Percentiles rank a stretch among this genome's conserved stretches.
phyloP scores from a whole-genome alignment of 225 moss, liverwort and hornwort species.

The Marchantia polymorpha region DNA sequence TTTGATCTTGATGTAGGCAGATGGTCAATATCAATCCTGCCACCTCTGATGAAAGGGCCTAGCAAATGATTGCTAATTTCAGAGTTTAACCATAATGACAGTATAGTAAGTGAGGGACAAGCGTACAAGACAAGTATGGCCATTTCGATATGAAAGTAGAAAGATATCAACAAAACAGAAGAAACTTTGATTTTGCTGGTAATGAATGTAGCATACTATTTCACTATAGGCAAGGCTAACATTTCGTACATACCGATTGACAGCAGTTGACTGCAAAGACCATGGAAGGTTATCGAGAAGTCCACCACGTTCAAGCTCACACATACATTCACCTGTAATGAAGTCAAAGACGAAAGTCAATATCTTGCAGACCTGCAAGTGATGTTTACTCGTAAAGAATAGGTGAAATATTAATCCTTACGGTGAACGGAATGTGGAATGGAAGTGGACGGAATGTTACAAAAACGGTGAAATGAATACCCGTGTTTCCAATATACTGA shows the following conservation, averaged over 20 bases:
- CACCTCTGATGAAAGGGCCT: too few relatives aligned
- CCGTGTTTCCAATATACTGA: conserved; percentile 14
- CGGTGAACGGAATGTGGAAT: neutral
- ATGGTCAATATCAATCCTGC: too few relatives aligned
- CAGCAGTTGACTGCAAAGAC: conserved; percentile 53
- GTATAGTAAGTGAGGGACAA: too few relatives aligned
- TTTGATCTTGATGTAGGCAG: too few relatives aligned
- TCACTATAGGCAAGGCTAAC: too few relatives aligned
- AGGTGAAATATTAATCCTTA: neutral
- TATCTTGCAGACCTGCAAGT: neutral
- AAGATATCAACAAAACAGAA: too few relatives aligned
- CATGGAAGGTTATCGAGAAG: conserved; percentile 52
- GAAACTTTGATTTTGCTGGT: too few relatives aligned
- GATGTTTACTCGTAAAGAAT: neutral
- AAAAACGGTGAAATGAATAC: neutral
- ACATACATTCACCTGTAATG: conserved; percentile 34
- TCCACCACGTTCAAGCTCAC: conserved; percentile 49
- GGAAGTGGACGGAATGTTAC: neutral
- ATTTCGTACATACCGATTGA: conserved; percentile 40
- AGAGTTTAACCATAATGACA: too few relatives aligned
- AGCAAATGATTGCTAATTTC: too few relatives aligned
- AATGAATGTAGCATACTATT: too few relatives aligned
- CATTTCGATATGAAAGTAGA: too few relatives aligned
- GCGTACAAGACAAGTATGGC: too few relatives aligned
- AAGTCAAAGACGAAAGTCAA: neutral